Conservation (phyloP, 345 rosid species). For the Eucalyptus victrix region DNA sequence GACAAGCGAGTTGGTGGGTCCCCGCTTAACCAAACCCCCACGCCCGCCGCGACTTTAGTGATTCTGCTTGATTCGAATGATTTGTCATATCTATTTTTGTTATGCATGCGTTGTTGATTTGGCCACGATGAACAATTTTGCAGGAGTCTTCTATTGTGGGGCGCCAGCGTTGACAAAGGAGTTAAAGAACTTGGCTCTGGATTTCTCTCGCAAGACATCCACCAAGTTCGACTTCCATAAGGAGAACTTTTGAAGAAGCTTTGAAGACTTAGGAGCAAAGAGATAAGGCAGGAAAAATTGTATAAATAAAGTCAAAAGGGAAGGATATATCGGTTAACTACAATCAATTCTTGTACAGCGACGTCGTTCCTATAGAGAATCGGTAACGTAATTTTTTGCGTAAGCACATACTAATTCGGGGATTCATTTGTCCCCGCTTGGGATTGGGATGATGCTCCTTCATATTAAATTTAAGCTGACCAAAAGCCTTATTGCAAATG, state of each 20-base stretch:
- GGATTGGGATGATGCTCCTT: not conserved
- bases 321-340: not conserved
- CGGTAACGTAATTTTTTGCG: not conserved
- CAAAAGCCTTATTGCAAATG: not conserved
- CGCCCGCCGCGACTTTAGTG: not conserved
- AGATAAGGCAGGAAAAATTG: not conserved
- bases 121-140: not conserved
- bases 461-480: not conserved
- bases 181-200: conserved; percentile 48
- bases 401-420: not conserved
- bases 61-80: not conserved
- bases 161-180: conserved; percentile 62
- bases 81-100: not conserved
- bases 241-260: conserved; percentile 52
- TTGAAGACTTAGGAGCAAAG: not conserved
- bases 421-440: not conserved
- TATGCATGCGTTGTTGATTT: not conserved
- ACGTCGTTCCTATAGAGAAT: not conserved
- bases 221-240: conserved; percentile 91
- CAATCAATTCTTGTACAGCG: not conserved
- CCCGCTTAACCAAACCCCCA: not conserved
- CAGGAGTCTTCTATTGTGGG: conserved; percentile 96
- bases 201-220: conserved; percentile 69
- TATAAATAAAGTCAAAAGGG: not conserved
- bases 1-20: conserved; percentile 51